phyloP scores from a whole-genome alignment of 768 basidiomycete species.

The Pluteus cervinus region DNA sequence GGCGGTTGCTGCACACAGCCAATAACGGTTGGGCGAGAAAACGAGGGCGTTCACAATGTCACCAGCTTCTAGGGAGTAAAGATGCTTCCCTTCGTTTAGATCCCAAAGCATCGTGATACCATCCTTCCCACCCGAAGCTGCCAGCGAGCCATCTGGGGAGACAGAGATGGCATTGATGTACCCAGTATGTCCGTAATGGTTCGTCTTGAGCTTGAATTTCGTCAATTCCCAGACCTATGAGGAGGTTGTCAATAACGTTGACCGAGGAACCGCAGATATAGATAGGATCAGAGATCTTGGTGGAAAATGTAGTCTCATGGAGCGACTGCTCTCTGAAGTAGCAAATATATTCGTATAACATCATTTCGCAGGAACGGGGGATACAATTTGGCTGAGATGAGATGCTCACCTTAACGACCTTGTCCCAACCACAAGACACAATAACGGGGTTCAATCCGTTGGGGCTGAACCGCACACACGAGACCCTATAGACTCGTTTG shows the following conservation, averaged over 20 bases:
- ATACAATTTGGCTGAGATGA: constrained; percentile 4
- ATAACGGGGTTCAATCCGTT: constrained; percentile 97
- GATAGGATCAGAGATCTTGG: constrained; percentile 67
- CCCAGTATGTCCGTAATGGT: constrained; percentile 99
- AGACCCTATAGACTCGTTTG: constrained; percentile 60
- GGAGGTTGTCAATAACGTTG: too few species aligned
- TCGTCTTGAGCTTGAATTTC: constrained; percentile 99
- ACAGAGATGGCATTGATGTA: constrained; percentile 99
- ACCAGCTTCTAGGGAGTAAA: constrained; percentile 98
- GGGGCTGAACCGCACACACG: constrained; percentile 98
- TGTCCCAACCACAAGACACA: constrained; percentile 99
- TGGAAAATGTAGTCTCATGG: constrained; percentile 73
- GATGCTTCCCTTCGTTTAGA: constrained; percentile 99
- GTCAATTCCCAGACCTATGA: constrained; percentile 96
- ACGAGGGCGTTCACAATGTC: constrained; percentile 99
- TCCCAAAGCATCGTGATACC: constrained; percentile 99
- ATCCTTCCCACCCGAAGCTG: constrained; percentile 98
- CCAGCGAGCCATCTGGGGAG: constrained; percentile 97
- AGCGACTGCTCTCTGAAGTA: constrained; percentile 74
- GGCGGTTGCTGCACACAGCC: constrained; percentile 97
- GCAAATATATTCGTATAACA: constrained; percentile 64
- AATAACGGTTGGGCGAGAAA: constrained; percentile 99
- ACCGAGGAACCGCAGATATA: constrained; percentile 7
- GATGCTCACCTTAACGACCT: constrained; percentile 91
- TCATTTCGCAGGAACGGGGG: constrained; percentile 21